phyloP scores from a whole-genome alignment of 1,139 yeast species.

The Debaryomyces nepalensis region DNA sequence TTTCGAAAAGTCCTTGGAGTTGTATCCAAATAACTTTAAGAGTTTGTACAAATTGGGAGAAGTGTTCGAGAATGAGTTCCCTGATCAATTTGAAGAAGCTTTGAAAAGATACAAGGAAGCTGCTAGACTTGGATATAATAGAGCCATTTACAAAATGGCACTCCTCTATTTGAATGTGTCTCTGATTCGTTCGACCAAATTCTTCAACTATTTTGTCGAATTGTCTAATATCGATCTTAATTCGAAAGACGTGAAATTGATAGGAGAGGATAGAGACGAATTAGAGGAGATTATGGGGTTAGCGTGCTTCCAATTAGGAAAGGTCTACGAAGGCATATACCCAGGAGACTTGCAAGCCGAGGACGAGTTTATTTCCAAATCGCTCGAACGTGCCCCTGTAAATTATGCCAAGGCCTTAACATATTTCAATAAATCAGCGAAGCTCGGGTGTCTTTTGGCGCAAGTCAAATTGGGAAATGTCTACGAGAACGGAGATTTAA shows the following conservation, averaged over 20 bases:
- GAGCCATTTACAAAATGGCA: slow-evolving; percentile 50
- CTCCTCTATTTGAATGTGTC: slow-evolving; percentile 44
- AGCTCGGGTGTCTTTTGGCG: slow-evolving; percentile 74
- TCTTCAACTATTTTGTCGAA: slow-evolving; percentile 42
- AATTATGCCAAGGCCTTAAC: slow-evolving; percentile 67
- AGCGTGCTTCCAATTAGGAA: slow-evolving; percentile 62
- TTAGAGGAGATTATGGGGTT: slow-evolving; percentile 48
- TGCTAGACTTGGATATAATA: slow-evolving; percentile 49
- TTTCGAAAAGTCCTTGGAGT: slow-evolving; percentile 39
- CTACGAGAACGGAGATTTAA: slow-evolving; percentile 83
- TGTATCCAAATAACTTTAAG: slow-evolving; percentile 39
- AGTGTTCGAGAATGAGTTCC: slow-evolving; percentile 40
- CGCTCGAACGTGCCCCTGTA: slow-evolving; percentile 47
- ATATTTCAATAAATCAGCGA: slow-evolving; percentile 77
- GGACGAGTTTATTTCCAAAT: slow-evolving; percentile 40
- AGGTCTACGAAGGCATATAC: slow-evolving; percentile 68
- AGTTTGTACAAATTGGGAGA: slow-evolving; percentile 48
- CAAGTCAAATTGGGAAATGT: slow-evolving; percentile 86
- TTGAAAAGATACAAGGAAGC: slow-evolving; percentile 42
- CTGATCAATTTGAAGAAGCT: slow-evolving; percentile 36
- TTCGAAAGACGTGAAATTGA: slow-evolving; percentile 39
- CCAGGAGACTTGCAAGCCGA: slow-evolving; percentile 49
- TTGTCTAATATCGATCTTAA: slow-evolving; percentile 42
- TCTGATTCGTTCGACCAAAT: slow-evolving; percentile 39
- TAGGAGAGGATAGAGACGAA: slow-evolving; percentile 48